Conservation (phyloP, 176 grass and related monocot genomes). For the Alopecurus myosuroides region DNA sequence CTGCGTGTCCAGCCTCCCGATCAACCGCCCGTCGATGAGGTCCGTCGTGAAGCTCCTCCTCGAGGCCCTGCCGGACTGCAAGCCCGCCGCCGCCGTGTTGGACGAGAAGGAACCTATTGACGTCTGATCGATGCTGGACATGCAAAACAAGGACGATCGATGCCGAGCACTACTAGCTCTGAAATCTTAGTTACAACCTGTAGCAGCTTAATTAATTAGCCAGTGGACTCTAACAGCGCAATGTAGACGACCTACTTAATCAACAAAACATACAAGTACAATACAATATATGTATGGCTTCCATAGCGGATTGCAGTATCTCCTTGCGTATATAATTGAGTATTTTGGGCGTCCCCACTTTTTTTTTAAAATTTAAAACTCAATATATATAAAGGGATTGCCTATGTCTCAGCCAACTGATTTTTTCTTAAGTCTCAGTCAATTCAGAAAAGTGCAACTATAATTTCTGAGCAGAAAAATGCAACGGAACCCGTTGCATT, state of each 20-base stretch:
- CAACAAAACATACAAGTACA: background rate
- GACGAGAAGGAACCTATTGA: constrained; percentile 1
- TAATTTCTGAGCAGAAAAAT: no score
- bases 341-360: background rate
- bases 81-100: constrained; percentile 18
- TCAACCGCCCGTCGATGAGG: constrained; percentile 68
- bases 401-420: no score
- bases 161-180: background rate
- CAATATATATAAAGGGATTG: no score
- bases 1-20: constrained; percentile 57
- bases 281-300: no score
- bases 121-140: background rate
- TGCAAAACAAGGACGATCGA: background rate
- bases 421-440: no score
- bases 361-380: no score
- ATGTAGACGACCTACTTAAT: background rate
- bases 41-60: constrained; percentile 56
- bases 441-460: no score
- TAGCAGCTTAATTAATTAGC: background rate
- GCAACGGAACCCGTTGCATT: no score
- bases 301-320: background rate
- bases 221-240: background rate
- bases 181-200: background rate
- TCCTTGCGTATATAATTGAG: background rate
- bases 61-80: constrained; percentile 27